Evolutionary conservation across 1,284 basidiomycete species (phyloP).

Genomic region (Heliocybe sulcata): DNA sequence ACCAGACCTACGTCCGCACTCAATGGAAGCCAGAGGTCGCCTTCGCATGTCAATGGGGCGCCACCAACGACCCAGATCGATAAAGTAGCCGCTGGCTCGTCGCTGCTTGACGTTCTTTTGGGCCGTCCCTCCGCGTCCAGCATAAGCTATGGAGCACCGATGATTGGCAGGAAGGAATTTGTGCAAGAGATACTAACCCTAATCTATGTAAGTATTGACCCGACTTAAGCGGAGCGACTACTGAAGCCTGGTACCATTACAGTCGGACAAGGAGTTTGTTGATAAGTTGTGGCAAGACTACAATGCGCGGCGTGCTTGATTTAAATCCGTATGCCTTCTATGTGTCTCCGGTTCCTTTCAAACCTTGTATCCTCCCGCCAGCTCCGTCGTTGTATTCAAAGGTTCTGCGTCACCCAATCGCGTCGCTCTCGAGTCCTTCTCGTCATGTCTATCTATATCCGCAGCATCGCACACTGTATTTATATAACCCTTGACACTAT

Average conservation of each 20-base stretch:
- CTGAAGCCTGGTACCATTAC: conserved; percentile 7
- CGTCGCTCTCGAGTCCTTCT: background rate
- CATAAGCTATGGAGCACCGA: conserved; percentile 7
- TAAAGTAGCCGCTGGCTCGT: conserved; percentile 17
- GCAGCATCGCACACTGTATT: no score
- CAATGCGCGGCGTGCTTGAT: conserved; percentile 4
- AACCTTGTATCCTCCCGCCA: background rate
- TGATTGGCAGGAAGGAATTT: conserved; percentile 53
- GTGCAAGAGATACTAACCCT: conserved; percentile 59
- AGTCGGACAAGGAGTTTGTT: conserved; percentile 46
- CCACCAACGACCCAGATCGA: conserved; percentile 10
- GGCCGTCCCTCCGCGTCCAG: conserved; percentile 14
- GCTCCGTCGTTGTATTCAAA: background rate
- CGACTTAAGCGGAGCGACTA: conserved; percentile 1
- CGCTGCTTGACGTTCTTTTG: conserved; percentile 16
- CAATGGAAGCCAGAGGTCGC: background rate
- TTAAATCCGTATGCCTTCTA: background rate
- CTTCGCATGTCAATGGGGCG: background rate
- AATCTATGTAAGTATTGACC: conserved; percentile 49
- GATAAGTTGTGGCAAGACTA: conserved; percentile 45
- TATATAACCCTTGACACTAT: no score
- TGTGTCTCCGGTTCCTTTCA: background rate
- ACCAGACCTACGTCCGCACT: background rate
- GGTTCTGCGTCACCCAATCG: background rate
- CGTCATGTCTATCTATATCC: background rate